These are phyloP conservation scores for Fraxinus americana DNA, from an alignment of 257 asterid genomes.

Conservation along the genomic window DNA sequence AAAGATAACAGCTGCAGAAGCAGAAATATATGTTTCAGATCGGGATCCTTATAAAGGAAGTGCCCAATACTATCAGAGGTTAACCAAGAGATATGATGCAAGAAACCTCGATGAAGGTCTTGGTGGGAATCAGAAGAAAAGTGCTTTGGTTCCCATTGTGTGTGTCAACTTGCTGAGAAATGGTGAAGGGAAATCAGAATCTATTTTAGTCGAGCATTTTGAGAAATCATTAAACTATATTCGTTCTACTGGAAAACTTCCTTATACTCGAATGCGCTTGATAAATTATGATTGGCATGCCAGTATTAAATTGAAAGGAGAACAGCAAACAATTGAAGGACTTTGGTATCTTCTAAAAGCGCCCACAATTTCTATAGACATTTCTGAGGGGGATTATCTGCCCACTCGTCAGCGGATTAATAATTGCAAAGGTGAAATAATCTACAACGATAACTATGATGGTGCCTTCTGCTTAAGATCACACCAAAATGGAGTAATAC, in stretches of 20 bases:
- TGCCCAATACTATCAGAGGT: constrained; percentile 84
- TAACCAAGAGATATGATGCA: constrained; percentile 86
- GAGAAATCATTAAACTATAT: constrained; percentile 84
- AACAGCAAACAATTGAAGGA: constrained; percentile 96
- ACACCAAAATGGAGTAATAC: constrained; percentile 97
- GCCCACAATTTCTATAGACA: constrained; percentile 78
- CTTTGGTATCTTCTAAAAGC: constrained; percentile 96
- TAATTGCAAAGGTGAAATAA: constrained; percentile 91
- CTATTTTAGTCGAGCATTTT: constrained; percentile 87
- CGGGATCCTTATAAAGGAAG: constrained; percentile 94
- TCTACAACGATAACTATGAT: constrained; percentile 68
- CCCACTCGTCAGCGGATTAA: constrained; percentile 78
- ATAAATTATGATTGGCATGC: constrained; percentile 99
- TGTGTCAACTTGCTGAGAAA: constrained; percentile 89
- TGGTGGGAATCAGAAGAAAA: constrained; percentile 67
- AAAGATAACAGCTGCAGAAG: constrained; percentile 97
- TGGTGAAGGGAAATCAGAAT: constrained; percentile 95
- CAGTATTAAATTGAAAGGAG: constrained; percentile 89
- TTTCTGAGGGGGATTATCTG: constrained; percentile 92
- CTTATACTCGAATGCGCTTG: constrained; percentile 76
- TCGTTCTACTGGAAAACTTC: constrained; percentile 79
- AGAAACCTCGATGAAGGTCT: constrained; percentile 64
- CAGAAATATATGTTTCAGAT: constrained; percentile 91
- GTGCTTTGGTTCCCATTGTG: constrained; percentile 86
- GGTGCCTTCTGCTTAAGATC: constrained; percentile 98